Base-by-base conservation (phyloP, 805 yeast genomes). In the Metschnikowia bowlesiae region DNA sequence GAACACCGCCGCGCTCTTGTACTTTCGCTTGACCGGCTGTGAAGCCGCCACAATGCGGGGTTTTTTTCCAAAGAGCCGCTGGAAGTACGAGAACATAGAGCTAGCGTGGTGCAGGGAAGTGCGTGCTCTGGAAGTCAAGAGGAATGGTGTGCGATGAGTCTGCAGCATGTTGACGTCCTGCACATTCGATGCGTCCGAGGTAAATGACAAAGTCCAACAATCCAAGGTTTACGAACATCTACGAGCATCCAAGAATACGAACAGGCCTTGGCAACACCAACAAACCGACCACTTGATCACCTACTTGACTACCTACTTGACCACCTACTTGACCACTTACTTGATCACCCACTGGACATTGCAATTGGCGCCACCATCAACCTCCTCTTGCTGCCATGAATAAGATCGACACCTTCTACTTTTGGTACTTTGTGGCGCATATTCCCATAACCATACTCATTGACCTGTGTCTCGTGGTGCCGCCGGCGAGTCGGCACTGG, bases 401-500 rank as follows among this genome's bases (percentile, higher is more conserved):
- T 47, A 52, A 48, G 14, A 56, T 52, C 46, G 82, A 78, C 57
- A 67, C 67, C 3, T 75, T 82, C 56, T 80, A 79, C 62, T 71
- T 70, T 53, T 62, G 68, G 54, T 82, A 80, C 62, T 80, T 80
- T 58, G 53, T 85, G 2, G 48, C 86, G 7, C 97, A 91, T 61
- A 78, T 87, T 18, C 86, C 91, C 11, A 80, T 89, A 60, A 85
- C 97, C 0, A 52, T 88, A 2, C 65, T 87, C 38, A 78, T 92
- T 48, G 98, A 91, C 64, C 79, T 90, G 10, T 74, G 85, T 2
- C 77, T 88, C 44, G 84, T 85, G 4, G 66, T 90, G 14, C 94
- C 95, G 0, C 55, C 61, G 7, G 59, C 68, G 26, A 76, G 72
- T 59, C 77, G 73, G 54, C 65, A 76, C 18, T 63, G 63, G 6